Evolutionary conservation across 306 rosid species (phyloP).

Genomic region (Inga leiocalycina): DNA sequence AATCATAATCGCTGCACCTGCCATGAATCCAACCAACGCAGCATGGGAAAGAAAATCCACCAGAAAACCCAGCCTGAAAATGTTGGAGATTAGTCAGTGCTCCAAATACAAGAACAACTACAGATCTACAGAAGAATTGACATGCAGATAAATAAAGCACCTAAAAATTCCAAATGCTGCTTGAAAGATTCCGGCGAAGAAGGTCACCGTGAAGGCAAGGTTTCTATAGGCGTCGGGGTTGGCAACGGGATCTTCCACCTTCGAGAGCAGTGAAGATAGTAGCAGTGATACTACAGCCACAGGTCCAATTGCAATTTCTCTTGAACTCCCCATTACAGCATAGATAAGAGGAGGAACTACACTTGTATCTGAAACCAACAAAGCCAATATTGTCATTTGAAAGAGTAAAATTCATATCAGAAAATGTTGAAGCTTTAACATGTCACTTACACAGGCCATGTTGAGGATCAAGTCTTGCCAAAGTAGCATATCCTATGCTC

Average conservation of each 20-base stretch:
- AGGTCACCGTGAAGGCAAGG: constrained; percentile 71
- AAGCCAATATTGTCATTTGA: neutral
- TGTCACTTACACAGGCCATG: constrained; percentile 78
- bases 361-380: constrained; percentile 64
- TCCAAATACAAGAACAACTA: constrained; percentile 44
- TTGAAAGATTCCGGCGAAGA: constrained; percentile 91
- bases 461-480: constrained; percentile 87
- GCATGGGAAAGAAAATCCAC: constrained; percentile 96
- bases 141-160: constrained; percentile 34
- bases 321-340: constrained; percentile 92
- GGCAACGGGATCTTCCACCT: constrained; percentile 69
- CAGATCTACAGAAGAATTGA: constrained; percentile 47
- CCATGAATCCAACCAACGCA: constrained; percentile 96
- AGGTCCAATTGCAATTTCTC: constrained; percentile 94
- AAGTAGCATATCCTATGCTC: constrained; percentile 93
- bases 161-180: constrained; percentile 74
- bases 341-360: constrained; percentile 88
- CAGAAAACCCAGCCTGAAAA: constrained; percentile 81
- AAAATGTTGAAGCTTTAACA: too few species aligned
- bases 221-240: constrained; percentile 69
- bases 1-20: constrained; percentile 90
- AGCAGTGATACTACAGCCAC: constrained; percentile 92
- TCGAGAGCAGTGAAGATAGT: constrained; percentile 58
- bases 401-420: too few species aligned
- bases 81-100: constrained; percentile 32